A percentile compares a stretch with the other conserved stretches of the same genome.
Evolutionary conservation across 768 basidiomycete species (phyloP).

Genomic region (Pulveroboletus frians): DNA sequence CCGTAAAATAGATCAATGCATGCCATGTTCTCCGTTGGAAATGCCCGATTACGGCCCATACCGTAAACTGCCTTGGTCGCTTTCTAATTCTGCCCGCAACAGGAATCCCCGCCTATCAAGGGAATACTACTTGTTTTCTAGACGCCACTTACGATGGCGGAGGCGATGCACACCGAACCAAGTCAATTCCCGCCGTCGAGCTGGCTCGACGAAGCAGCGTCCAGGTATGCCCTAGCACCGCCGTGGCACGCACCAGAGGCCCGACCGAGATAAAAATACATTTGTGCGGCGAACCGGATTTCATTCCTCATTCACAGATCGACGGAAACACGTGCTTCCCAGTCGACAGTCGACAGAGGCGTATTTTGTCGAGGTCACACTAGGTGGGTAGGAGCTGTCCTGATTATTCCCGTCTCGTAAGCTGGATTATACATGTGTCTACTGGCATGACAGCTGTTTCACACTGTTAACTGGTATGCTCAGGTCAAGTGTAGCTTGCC

Average conservation of each 20-base stretch:
- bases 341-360: no score
- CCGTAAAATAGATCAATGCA: not conserved
- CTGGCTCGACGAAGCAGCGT: conserved; percentile 2
- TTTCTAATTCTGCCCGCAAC: not conserved
- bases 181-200: not conserved
- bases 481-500: no score
- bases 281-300: not conserved
- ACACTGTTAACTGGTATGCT: no score
- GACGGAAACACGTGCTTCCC: not conserved
- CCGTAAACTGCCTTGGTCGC: not conserved
- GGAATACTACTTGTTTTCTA: not conserved
- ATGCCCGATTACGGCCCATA: not conserved
- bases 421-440: no score
- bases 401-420: no score
- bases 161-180: not conserved
- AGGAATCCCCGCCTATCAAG: not conserved
- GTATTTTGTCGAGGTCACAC: not conserved
- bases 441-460: no score
- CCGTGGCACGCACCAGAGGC: not conserved
- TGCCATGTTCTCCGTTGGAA: not conserved
- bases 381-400: no score
- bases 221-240: not conserved
- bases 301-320: not conserved
- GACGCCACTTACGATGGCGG: not conserved
- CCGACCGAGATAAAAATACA: not conserved